Evolutionary conservation across 495 filamentous ascomycete species (phyloP).

Genomic region (Cenococcum geophilum): DNA sequence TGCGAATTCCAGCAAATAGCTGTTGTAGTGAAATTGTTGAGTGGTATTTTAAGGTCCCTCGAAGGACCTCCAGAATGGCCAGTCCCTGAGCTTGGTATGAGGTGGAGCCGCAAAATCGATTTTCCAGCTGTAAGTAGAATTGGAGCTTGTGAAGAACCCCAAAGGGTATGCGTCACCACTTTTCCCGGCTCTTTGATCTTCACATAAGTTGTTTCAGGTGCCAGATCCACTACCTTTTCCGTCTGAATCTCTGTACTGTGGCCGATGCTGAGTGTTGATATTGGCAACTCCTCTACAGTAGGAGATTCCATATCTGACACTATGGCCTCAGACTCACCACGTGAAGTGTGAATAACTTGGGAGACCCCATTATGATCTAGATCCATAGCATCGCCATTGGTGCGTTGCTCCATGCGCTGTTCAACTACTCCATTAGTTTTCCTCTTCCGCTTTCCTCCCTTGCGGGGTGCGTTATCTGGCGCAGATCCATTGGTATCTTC

Average conservation of each 20-base stretch:
- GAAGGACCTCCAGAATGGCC: not conserved
- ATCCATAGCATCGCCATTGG: constrained; percentile 36
- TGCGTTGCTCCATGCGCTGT: constrained; percentile 20
- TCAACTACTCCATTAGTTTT: constrained; percentile 28
- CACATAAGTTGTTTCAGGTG: constrained; percentile 12
- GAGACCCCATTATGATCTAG: constrained; percentile 27
- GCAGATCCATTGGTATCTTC: constrained; percentile 23
- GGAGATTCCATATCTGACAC: constrained; percentile 33
- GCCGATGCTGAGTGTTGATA: constrained; percentile 30
- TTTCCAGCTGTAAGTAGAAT: constrained; percentile 23
- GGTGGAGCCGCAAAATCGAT: constrained; percentile 15
- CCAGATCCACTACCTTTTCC: constrained; percentile 17
- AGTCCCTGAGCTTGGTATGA: constrained; percentile 7
- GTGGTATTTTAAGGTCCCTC: constrained; percentile 8
- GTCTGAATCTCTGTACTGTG: constrained; percentile 27
- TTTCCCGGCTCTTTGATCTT: constrained; percentile 6
- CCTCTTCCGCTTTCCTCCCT: constrained; percentile 23
- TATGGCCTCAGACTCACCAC: constrained; percentile 27
- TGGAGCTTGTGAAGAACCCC: constrained; percentile 7
- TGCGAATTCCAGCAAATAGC: constrained; percentile 21
- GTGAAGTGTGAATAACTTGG: constrained; percentile 24
- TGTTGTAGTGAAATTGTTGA: constrained; percentile 19
- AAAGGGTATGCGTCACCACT: constrained; percentile 15
- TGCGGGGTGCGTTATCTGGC: constrained; percentile 23
- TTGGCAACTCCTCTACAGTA: constrained; percentile 23